phyloP scores from a whole-genome alignment of 148 eudicot genomes.

The Rheum nobile region DNA sequence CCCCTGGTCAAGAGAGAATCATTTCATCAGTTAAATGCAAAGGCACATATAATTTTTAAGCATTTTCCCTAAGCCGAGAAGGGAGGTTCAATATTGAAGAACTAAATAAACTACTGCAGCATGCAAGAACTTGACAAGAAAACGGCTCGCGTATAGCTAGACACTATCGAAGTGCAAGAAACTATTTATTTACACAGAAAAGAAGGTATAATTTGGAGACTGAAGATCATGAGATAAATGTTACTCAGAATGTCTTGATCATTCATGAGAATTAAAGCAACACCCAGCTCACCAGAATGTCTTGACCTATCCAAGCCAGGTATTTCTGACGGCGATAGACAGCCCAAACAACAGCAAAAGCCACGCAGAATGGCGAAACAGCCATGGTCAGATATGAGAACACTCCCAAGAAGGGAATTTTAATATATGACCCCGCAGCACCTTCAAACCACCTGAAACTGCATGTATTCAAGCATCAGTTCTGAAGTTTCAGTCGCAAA shows the following conservation, averaged over 20 bases:
- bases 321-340: constrained; percentile 44
- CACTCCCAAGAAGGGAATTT: constrained; percentile 74
- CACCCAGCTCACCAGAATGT: constrained; percentile 75
- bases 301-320: constrained; percentile 97
- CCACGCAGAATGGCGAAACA: constrained; percentile 82
- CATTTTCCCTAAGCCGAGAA: not conserved
- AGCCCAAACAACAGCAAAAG: constrained; percentile 82
- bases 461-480: constrained; percentile 20
- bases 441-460: constrained; percentile 89
- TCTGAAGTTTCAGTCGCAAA: constrained; percentile 1
- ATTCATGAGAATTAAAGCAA: not conserved
- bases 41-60: not conserved
- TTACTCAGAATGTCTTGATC: too few species aligned
- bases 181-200: not conserved
- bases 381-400: constrained; percentile 73
- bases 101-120: not conserved
- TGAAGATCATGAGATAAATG: too few species aligned
- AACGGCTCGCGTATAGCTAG: not conserved
- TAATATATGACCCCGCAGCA: constrained; percentile 58
- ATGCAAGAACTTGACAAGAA: not conserved
- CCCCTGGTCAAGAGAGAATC: constrained; percentile 35
- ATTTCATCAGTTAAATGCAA: not conserved
- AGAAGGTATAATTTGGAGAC: too few species aligned
- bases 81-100: not conserved
- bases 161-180: not conserved